Evolutionary conservation across 352 stramenopile species (phyloP).

Genomic region (Phytophthora uliginosa): DNA sequence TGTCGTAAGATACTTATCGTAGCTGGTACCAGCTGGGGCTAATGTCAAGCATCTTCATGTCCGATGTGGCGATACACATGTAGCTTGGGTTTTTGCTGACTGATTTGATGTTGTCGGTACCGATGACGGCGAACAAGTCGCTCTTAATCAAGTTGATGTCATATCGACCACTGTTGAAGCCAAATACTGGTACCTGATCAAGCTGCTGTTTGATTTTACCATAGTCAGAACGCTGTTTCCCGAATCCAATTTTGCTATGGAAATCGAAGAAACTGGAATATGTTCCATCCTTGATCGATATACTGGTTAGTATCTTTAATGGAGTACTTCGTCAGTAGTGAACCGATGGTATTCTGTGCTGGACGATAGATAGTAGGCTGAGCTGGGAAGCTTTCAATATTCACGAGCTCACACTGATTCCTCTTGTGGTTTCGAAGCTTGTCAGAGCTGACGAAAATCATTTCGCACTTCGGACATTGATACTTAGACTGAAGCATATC

Average conservation of each 20-base stretch:
- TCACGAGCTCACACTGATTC: slow-evolving; percentile 5
- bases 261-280: slow-evolving; percentile 8
- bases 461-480: slow-evolving; percentile 10
- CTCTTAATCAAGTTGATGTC: slow-evolving; percentile 53
- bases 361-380: background rate
- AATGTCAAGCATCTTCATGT: slow-evolving; percentile 45
- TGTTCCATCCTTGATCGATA: slow-evolving; percentile 7
- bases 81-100: slow-evolving; percentile 40
- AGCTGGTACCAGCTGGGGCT: slow-evolving; percentile 37
- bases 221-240: background rate
- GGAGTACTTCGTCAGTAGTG: slow-evolving; percentile 1
- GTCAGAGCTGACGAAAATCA: slow-evolving; percentile 8
- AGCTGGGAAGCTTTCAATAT: slow-evolving; percentile 1
- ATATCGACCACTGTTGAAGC: too few relatives aligned
- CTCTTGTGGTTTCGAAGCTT: too few relatives aligned
- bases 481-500: slow-evolving; percentile 10
- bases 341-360: background rate
- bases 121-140: slow-evolving; percentile 30
- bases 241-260: background rate
- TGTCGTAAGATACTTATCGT: slow-evolving; percentile 38
- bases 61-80: slow-evolving; percentile 41
- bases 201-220: background rate
- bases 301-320: slow-evolving; percentile 13
- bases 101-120: slow-evolving; percentile 18
- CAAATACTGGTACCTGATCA: slow-evolving; percentile 22